Evolutionary conservation across 2,329 filamentous ascomycete genomes (phyloP), one percentile per base, ranked within the genome.

Genomic region (Raffaelea deltoideospora): DNA sequence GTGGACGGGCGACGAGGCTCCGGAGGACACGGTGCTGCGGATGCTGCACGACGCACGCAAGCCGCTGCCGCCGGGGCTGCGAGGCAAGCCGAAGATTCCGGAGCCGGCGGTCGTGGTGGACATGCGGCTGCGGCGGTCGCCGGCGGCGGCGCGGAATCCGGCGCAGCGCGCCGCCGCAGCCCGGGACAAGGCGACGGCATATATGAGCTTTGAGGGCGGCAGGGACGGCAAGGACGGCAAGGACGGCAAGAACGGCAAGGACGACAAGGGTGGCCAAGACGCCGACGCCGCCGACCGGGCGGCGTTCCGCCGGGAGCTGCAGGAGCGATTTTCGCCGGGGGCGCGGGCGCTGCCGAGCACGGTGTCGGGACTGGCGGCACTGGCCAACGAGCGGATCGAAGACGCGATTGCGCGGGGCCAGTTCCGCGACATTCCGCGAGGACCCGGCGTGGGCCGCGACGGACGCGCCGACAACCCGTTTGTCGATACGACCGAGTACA

Each of bases 401-500:
- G 79, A 95, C 51, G 90, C 90, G 6, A 95, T 96, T 49, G 80
- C 85, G 1, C 66, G 86, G 23, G 90, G 90, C 0, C 82, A 94
- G 52, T 96, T 98, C 59, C 66, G 68, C 52, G 79, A 92, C 47
- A 79, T 98, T 11, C 76, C 75, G 8, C 69, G 87, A 3, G 88
- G 88, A 0, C 79, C 79, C 47, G 77, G 75, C 6, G 66, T 88
- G 3, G 73, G 87, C 53, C 63, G 79, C n/a, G 87, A 96, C 47
- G 63, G 82, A 35, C 76, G 83, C 45, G 81, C 83, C 1, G 79
- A 79, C 47, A 92, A 80, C 47, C 86, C 90, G 0, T 96, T 93
- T 50, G 74, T 96, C 39, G 85, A 96, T 51, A 96, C 88, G 39
- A 96, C 90, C 0, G 88, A 96, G 57, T 95, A 95, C 54, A 83